These are phyloP conservation scores for Penicillium odoratum DNA, from an alignment of 495 filamentous ascomycete genomes.

Conservation along the genomic window DNA sequence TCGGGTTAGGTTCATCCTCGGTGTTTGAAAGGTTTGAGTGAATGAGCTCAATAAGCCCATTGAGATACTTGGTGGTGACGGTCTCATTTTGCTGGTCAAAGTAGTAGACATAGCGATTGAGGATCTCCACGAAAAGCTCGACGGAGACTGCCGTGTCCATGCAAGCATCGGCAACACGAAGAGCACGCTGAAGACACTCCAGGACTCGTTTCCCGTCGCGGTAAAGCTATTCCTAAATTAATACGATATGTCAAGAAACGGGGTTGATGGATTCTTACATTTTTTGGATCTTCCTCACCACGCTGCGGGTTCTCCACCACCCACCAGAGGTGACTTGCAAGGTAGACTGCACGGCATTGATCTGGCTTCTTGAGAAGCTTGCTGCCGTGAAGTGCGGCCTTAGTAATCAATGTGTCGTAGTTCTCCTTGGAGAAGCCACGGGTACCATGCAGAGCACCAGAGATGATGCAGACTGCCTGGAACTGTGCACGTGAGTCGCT, in stretches of 20 bases:
- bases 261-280: conserved; percentile 54
- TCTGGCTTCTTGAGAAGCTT: conserved; percentile 98
- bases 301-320: conserved; percentile 81
- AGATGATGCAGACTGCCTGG: conserved; percentile 94
- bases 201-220: conserved; percentile 96
- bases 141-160: conserved; percentile 99
- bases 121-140: conserved; percentile 95
- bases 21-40: conserved; percentile 90
- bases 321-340: conserved; percentile 98
- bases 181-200: conserved; percentile 91
- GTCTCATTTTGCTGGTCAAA: conserved; percentile 99
- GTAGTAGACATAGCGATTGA: conserved; percentile 98
- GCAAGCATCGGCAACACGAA: conserved; percentile 95
- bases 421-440: conserved; percentile 92
- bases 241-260: conserved; percentile 7
- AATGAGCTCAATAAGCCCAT: conserved; percentile 96
- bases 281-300: conserved; percentile 79
- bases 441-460: conserved; percentile 81
- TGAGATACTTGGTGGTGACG: conserved; percentile 96
- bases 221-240: conserved; percentile 65
- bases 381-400: conserved; percentile 93
- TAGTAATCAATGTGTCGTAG: conserved; percentile 97
- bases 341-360: conserved; percentile 93
- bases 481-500: conserved; percentile 95
- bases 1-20: conserved; percentile 64